Conservation (phyloP, 306 rosid species). For the Lotus japonicus region DNA sequence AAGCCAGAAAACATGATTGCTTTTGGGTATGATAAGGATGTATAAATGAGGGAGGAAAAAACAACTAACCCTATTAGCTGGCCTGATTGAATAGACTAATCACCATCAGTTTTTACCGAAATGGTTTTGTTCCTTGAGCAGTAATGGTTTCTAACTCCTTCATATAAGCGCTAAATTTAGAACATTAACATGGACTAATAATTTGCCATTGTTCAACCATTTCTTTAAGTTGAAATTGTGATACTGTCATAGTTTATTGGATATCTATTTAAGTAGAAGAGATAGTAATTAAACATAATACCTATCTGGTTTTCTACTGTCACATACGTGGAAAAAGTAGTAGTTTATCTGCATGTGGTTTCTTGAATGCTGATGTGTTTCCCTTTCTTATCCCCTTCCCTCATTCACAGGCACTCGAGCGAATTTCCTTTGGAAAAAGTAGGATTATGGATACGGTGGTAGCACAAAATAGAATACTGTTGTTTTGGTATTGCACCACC, state of each 20-base stretch:
- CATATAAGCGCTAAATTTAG: not conserved
- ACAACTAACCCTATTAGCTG: not conserved
- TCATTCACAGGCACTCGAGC: constrained; percentile 69
- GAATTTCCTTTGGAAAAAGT: constrained; percentile 62
- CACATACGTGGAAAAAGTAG: not conserved
- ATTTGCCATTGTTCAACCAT: no score
- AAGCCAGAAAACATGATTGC: not conserved
- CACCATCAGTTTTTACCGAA: constrained; percentile 8
- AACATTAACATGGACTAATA: not conserved
- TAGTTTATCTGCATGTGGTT: not conserved
- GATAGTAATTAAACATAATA: not conserved
- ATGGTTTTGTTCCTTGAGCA: not conserved
- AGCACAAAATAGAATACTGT: constrained; percentile 78
- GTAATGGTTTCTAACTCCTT: constrained; percentile 1
- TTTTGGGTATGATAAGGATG: not conserved
- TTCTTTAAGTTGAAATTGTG: no score
- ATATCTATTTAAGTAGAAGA: not conserved
- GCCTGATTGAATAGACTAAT: not conserved
- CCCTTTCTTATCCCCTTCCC: not conserved
- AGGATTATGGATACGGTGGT: constrained; percentile 60
- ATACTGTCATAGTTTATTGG: not conserved
- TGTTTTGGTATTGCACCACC: constrained; percentile 77
- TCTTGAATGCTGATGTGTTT: constrained; percentile 15
- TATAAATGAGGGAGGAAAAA: not conserved
- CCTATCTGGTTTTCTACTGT: not conserved